These are phyloP conservation scores for Alternaria novae-zelandiae DNA, from an alignment of 2,329 filamentous ascomycete genomes.

Conservation along the genomic window DNA sequence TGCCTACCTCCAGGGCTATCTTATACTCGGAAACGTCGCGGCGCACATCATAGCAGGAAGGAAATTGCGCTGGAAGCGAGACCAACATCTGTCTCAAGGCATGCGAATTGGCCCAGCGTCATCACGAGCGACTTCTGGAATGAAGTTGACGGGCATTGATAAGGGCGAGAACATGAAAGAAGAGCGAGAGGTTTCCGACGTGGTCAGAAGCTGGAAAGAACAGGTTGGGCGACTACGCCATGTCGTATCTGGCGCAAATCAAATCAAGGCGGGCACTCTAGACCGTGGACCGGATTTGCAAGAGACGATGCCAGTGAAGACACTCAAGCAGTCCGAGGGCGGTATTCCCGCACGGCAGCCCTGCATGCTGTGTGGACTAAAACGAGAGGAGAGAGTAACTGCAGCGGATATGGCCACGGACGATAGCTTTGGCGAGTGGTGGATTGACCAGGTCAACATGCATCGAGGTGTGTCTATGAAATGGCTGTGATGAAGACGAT, in stretches of 20 bases:
- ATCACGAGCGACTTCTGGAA: conserved; percentile 72
- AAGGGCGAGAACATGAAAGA: conserved; percentile 82
- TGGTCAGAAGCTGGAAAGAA: conserved; percentile 75
- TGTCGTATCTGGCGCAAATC: conserved; percentile 71
- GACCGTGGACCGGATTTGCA: conserved; percentile 71
- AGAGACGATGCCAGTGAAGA: conserved; percentile 71
- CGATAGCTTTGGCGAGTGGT: conserved; percentile 97
- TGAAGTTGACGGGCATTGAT: conserved; percentile 90
- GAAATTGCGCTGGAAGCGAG: conserved; percentile 87
- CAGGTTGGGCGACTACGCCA: conserved; percentile 77
- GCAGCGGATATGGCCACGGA: conserved; percentile 79
- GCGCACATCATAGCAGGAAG: conserved; percentile 85
- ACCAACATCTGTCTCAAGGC: conserved; percentile 80
- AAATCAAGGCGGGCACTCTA: conserved; percentile 49
- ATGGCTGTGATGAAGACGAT: conserved; percentile 35
- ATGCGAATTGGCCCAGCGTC: conserved; percentile 84
- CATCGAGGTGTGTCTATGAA: conserved; percentile 65
- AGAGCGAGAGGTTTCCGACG: conserved; percentile 82
- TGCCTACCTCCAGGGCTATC: conserved; percentile 68
- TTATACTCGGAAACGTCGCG: conserved; percentile 69
- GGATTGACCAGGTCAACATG: conserved; percentile 72
- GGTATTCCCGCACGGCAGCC: conserved; percentile 75
- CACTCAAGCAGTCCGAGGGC: conserved; percentile 66
- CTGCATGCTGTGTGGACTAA: conserved; percentile 87
- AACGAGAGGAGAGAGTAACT: conserved; percentile 80